Percentiles rank a stretch among this genome's conserved stretches.
Evolutionary conservation across 2,329 filamentous ascomycete species (phyloP).

Genomic region (Fusarium protoensiforme): DNA sequence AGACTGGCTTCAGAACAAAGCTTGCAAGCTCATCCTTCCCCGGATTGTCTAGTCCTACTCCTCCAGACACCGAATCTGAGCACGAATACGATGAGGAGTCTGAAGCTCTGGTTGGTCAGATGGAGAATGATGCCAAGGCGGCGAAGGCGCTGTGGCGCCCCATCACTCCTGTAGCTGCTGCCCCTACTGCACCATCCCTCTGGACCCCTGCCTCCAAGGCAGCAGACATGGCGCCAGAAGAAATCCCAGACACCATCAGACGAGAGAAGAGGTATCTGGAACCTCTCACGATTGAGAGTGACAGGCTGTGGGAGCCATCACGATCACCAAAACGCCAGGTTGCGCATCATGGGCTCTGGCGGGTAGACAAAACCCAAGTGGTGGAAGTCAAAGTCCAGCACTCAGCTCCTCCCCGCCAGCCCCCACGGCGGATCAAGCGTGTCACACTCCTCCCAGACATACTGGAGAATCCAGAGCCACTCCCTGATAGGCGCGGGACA

Average conservation of each 20-base stretch:
- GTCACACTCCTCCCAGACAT: slow-evolving; percentile 72
- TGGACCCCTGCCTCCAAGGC: slow-evolving; percentile 35
- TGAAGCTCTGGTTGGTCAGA: slow-evolving; percentile 26
- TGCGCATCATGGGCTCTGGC: slow-evolving; percentile 32
- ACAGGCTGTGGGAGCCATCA: slow-evolving; percentile 34
- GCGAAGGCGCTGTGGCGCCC: slow-evolving; percentile 37
- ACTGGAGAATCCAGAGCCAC: slow-evolving; percentile 68
- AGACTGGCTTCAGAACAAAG: slow-evolving; percentile 25
- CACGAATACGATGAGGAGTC: slow-evolving; percentile 46
- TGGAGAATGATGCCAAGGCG: slow-evolving; percentile 26
- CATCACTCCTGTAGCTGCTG: slow-evolving; percentile 21
- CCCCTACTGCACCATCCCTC: slow-evolving; percentile 27
- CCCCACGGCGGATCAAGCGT: slow-evolving; percentile 65
- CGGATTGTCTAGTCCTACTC: slow-evolving; percentile 53
- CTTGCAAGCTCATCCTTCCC: slow-evolving; percentile 24
- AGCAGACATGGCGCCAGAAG: slow-evolving; percentile 13
- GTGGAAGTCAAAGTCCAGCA: slow-evolving; percentile 45
- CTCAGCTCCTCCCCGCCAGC: slow-evolving; percentile 63
- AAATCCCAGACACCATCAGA: slow-evolving; percentile 14
- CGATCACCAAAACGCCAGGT: not conserved
- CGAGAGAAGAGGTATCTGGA: slow-evolving; percentile 20
- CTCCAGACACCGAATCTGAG: slow-evolving; percentile 61
- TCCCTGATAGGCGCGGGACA: slow-evolving; percentile 67
- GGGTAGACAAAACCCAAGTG: slow-evolving; percentile 20
- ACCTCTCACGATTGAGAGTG: slow-evolving; percentile 37